phyloP scores from a whole-genome alignment of 176 grass and related monocot genomes.

The Zoysia pacifica region DNA sequence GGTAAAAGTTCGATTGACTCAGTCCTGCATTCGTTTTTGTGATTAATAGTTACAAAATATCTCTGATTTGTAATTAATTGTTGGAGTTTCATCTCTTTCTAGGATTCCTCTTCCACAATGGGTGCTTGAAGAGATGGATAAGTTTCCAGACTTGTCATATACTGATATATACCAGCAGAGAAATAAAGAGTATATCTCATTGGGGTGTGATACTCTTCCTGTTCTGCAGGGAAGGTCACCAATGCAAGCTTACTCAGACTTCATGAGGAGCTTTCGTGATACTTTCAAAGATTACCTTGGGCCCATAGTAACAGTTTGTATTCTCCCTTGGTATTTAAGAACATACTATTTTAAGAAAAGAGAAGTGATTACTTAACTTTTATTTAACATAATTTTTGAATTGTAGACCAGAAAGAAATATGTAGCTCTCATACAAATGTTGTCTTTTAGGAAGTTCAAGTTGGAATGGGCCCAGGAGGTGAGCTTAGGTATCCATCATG shows the following conservation, averaged over 20 bases:
- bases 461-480: slow-evolving; percentile 84
- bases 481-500: slow-evolving; percentile 81
- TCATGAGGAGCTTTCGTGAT: slow-evolving; percentile 80
- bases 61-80: slow-evolving; percentile 17
- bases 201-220: slow-evolving; percentile 69
- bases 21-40: neutral
- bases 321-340: slow-evolving; percentile 34
- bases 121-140: slow-evolving; percentile 80
- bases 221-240: slow-evolving; percentile 70
- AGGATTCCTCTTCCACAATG: slow-evolving; percentile 76
- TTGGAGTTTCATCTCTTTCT: slow-evolving; percentile 10
- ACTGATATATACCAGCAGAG: slow-evolving; percentile 59
- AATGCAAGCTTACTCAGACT: slow-evolving; percentile 84
- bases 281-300: slow-evolving; percentile 71
- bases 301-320: slow-evolving; percentile 61
- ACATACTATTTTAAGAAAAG: neutral
- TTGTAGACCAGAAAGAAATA: slow-evolving; percentile 14
- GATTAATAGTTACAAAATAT: slow-evolving; percentile 8
- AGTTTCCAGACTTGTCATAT: slow-evolving; percentile 67
- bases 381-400: neutral
- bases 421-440: slow-evolving; percentile 10
- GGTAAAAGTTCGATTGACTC: neutral
- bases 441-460: slow-evolving; percentile 67
- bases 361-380: neutral
- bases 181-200: slow-evolving; percentile 83